Base-by-base conservation (phyloP, 2,329 filamentous ascomycete genomes). In the Trichothecium sympodiale region DNA sequence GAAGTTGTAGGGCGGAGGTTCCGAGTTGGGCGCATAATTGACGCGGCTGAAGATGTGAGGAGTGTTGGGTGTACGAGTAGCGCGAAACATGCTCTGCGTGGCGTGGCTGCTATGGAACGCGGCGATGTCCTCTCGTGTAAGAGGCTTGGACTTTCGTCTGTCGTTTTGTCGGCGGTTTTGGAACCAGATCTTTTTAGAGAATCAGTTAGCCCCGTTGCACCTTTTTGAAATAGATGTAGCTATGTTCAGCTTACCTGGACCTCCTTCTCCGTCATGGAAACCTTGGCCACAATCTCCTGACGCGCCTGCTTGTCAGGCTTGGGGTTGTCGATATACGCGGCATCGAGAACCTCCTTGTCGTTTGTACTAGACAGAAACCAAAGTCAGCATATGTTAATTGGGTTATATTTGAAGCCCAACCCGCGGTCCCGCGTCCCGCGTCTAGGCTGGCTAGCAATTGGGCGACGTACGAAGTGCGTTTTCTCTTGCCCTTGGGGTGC, bases 111-210 rank as follows among this genome's bases (percentile, higher is more conserved):
- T 25, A 50, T 70, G 60, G 46, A 78, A 61, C 39, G 72, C 71
- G 43, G 71, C 76, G 37, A 89, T 71, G 54, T 91, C 85, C 55
- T 87, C 78, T 8, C 80, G 74, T 18, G 84, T 75, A 27, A 94
- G 69, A 32, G 88, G 87, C 47, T 84, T 81, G 37, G 85, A 86
- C 64, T 89, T 93, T 46, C 89, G 77, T 48, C 89, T 76, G 56
- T 93, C 85, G 59, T 93, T 94, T 58, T 96, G 89, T 45, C 89
- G 75, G 52, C 87, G 77, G 53, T 95, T 95, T 53, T 95, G 89
- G 61, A 95, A 95, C 89, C 89, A 96, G 49, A 95, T 94, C 89
- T 95, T 39, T n/a, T 33, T 31, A 37, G 13, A 13, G 31, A 32
- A 32, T 13, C 31, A 12, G 23, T 33, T 33, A 25, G n/a, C 20